Evolutionary conservation across 2,329 filamentous ascomycete species (phyloP).

Genomic region (Fusarium pininemorale): DNA sequence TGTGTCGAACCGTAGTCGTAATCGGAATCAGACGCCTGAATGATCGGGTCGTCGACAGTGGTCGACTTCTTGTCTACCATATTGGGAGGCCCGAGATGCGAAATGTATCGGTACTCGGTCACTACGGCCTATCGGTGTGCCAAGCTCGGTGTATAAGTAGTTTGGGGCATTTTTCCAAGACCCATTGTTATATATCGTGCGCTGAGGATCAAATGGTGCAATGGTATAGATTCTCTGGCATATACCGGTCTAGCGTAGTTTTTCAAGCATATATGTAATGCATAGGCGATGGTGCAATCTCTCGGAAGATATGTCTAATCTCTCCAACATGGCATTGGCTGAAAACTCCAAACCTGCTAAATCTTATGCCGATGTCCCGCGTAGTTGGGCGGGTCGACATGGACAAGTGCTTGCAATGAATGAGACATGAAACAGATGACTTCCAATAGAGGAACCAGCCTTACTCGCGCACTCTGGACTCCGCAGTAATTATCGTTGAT

Average conservation of each 20-base stretch:
- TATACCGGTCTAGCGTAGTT: not conserved
- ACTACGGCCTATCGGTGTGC: not conserved
- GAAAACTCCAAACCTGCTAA: not conserved
- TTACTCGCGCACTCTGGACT: not conserved
- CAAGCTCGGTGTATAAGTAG: not conserved
- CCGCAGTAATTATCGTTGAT: rapidly evolving
- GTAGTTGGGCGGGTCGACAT: not conserved
- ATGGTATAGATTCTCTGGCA: not conserved
- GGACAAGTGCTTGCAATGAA: not conserved
- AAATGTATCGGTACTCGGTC: not conserved
- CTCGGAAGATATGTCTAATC: not conserved
- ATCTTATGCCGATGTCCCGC: not conserved
- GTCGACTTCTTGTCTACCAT: not conserved
- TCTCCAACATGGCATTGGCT: not conserved
- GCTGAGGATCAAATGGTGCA: not conserved
- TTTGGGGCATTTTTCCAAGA: not conserved
- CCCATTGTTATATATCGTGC: not conserved
- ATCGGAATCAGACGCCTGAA: not conserved
- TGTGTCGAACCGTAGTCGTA: not conserved
- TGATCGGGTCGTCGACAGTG: not conserved
- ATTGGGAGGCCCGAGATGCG: not conserved
- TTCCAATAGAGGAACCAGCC: not conserved
- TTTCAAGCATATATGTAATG: not conserved
- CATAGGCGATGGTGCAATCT: not conserved
- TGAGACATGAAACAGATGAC: not conserved